Percentiles rank a stretch among this genome's conserved stretches.
Conservation (phyloP, 1,284 basidiomycete species). For the Megacollybia platyphylla region DNA sequence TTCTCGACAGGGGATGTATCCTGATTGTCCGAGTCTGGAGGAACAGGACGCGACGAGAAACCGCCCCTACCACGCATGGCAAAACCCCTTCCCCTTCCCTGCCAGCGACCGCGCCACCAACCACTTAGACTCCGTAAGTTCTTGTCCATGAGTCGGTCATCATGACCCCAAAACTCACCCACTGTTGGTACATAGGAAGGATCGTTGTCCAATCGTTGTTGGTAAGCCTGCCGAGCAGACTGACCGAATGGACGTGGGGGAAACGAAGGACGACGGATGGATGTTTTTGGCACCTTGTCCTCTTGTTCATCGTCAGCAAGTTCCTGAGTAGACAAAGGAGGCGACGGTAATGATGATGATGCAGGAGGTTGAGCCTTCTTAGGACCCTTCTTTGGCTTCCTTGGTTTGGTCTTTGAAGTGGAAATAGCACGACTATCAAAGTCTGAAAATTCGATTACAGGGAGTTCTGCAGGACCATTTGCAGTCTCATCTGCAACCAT, state of each 20-base stretch:
- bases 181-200: constrained; percentile 80
- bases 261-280: constrained; percentile 17
- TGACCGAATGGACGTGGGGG: constrained; percentile 32
- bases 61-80: constrained; percentile 37
- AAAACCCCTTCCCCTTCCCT: constrained; percentile 50
- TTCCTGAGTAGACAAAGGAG: constrained; percentile 11
- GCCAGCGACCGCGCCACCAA: constrained; percentile 75
- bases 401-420: constrained; percentile 15
- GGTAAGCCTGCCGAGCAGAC: constrained; percentile 63
- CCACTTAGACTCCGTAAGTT: constrained; percentile 62
- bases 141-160: constrained; percentile 71
- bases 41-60: constrained; percentile 13
- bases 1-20: constrained; percentile 27
- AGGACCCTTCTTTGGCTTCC: constrained; percentile 22
- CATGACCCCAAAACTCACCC: constrained; percentile 86
- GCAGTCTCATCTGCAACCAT: constrained; percentile 65
- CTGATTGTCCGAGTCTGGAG: constrained; percentile 6
- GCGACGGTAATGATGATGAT: constrained; percentile 11
- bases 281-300: constrained; percentile 6
- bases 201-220: constrained; percentile 64
- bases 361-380: constrained; percentile 16
- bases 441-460: constrained; percentile 70
- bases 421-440: constrained; percentile 31
- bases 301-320: constrained; percentile 13
- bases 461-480: constrained; percentile 49